Base-by-base conservation (phyloP, 176 grass and related monocot species). In the Oryza meyeriana region DNA sequence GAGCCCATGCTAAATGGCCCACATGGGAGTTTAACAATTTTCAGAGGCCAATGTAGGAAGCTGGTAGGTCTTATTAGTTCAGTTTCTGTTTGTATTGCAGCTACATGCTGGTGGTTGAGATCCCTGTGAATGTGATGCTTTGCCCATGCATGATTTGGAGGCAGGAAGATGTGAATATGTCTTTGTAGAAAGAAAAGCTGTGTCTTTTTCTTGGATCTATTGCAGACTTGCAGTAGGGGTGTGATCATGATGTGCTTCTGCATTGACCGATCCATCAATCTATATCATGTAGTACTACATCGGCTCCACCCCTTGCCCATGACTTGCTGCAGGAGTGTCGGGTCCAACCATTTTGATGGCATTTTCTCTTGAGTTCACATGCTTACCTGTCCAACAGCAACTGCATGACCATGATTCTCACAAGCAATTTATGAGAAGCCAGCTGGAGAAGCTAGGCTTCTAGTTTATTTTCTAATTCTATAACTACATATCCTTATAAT, bases 281-380 rank as follows among this genome's bases (percentile, higher is more conserved):
- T 55, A n/a, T 55, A n/a, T 55, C 45, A 48, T 48, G 50, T 55
- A 48, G 14, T 18, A 14, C 2, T 48, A 66, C 28, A 66, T 65
- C 22, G 78, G 88, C 83, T 78, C 83, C 83, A 73, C 27, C 17
- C 34, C 35, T 72, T 68, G 77, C 31, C 45, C 69, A 64, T 66
- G 58, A 76, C 33, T 81, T 59, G 47, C 28, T 89, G 88, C 50
- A 42, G 52, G 76, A 74, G 40, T n/a, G 66, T 38, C 69, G 88
- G 72, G 57, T 59, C 78, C 78, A 85, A 8, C 41, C 25, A 10
- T 75, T 65, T 35, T 20, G n/a, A 18, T 80, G 61, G 32, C 70
- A 76, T 75, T 75, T 75, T 81, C 66, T 50, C 47, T 41, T 31
- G 65, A 29, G 55, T 17, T 71, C 41, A 58, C 83, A 47, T 81